Evolutionary conservation across 441 rosid species (phyloP).

Genomic region (Gossypium trilobum): DNA sequence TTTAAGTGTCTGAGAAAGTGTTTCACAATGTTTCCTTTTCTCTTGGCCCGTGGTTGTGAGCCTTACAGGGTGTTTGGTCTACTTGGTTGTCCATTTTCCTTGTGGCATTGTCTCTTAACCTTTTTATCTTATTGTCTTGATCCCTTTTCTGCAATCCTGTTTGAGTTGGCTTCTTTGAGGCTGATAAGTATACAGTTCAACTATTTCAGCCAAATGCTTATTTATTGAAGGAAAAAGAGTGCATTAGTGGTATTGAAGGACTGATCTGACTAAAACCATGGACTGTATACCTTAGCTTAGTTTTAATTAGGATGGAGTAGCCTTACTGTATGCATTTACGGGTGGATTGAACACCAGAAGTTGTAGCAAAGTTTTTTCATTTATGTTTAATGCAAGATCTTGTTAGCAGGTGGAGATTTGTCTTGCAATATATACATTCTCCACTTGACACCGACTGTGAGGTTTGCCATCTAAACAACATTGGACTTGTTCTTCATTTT

Average conservation of each 20-base stretch:
- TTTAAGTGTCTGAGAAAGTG: neutral
- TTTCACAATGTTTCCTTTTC: neutral
- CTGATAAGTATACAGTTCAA: neutral
- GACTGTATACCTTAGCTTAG: neutral
- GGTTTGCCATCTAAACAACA: neutral
- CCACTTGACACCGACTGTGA: neutral
- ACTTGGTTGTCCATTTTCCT: neutral
- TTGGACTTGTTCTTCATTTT: neutral
- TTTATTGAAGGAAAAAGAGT: neutral
- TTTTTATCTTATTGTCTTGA: neutral
- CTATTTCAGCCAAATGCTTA: neutral
- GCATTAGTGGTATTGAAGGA: neutral
- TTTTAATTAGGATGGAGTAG: neutral
- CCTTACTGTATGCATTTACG: neutral
- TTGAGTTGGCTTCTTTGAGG: neutral
- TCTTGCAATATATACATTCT: neutral
- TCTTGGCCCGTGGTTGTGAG: neutral
- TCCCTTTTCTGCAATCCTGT: neutral
- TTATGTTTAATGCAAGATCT: neutral
- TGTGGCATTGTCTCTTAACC: neutral
- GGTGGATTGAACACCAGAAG: neutral
- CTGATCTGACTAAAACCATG: neutral
- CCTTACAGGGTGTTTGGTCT: neutral
- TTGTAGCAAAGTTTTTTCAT: neutral
- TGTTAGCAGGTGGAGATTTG: neutral